Conservation (phyloP, 768 basidiomycete species). For the Calocybe cyanea region DNA sequence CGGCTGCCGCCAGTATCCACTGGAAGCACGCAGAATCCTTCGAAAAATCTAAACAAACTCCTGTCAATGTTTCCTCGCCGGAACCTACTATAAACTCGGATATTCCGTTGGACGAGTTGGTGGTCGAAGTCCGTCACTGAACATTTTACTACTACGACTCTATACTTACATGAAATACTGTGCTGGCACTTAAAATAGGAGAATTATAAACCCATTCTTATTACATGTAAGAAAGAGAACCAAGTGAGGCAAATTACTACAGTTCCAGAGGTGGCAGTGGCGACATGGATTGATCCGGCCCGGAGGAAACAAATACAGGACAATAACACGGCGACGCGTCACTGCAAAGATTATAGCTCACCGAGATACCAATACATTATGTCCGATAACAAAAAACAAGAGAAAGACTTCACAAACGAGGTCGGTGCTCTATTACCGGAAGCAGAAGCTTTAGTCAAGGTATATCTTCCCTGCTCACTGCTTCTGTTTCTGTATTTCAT, state of each 20-base stretch:
- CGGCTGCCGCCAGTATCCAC: slow-evolving; percentile 21
- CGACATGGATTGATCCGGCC: slow-evolving; percentile 23
- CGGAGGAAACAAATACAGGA: slow-evolving; percentile 23
- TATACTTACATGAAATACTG: slow-evolving; percentile 35
- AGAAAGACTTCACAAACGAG: slow-evolving; percentile 83
- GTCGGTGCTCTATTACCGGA: slow-evolving; percentile 74
- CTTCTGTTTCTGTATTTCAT: slow-evolving; percentile 13
- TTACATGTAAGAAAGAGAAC: slow-evolving; percentile 21
- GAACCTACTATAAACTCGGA: slow-evolving; percentile 21
- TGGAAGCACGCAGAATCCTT: slow-evolving; percentile 9
- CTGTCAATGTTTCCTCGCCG: slow-evolving; percentile 11
- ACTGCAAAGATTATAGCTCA: slow-evolving; percentile 34
- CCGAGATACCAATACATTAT: slow-evolving; percentile 46
- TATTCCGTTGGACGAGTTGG: slow-evolving; percentile 36
- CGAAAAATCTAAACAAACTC: slow-evolving; percentile 15
- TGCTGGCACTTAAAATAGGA: slow-evolving; percentile 35
- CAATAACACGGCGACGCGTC: slow-evolving; percentile 66
- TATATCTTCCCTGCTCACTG: slow-evolving; percentile 27
- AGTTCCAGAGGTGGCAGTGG: slow-evolving; percentile 22
- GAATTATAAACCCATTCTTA: slow-evolving; percentile 24
- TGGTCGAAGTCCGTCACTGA: slow-evolving; percentile 43
- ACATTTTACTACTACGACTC: slow-evolving; percentile 30
- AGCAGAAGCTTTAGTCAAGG: slow-evolving; percentile 66
- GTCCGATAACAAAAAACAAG: slow-evolving; percentile 81
- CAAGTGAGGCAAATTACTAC: slow-evolving; percentile 21